These are phyloP conservation scores for Apodospora peruviana DNA, from an alignment of 495 filamentous ascomycete species.

Conservation along the genomic window DNA sequence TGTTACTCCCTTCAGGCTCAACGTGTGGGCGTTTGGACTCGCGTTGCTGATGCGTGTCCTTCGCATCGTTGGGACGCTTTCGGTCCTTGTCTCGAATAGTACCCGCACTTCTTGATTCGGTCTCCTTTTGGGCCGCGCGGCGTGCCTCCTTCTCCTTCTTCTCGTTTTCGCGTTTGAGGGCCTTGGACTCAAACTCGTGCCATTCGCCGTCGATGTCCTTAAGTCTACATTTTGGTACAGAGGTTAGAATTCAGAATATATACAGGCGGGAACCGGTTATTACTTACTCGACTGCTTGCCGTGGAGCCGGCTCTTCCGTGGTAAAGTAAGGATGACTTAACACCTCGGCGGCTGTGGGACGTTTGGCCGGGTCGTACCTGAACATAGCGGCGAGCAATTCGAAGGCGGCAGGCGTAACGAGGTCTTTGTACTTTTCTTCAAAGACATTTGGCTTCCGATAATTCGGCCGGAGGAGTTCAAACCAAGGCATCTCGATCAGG, in stretches of 20 bases:
- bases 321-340: slow-evolving; percentile 87
- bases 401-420: slow-evolving; percentile 70
- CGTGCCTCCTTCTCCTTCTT: slow-evolving; percentile 68
- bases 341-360: slow-evolving; percentile 80
- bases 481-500: slow-evolving; percentile 91
- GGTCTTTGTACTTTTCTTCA: slow-evolving; percentile 70
- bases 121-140: slow-evolving; percentile 42
- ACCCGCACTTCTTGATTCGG: slow-evolving; percentile 35
- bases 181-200: slow-evolving; percentile 99
- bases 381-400: slow-evolving; percentile 80
- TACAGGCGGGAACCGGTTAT: not conserved
- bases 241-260: not conserved
- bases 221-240: slow-evolving; percentile 47
- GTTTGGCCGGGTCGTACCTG: slow-evolving; percentile 75
- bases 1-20: slow-evolving; percentile 13
- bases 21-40: slow-evolving; percentile 41
- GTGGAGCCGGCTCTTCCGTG: slow-evolving; percentile 70
- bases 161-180: slow-evolving; percentile 84
- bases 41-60: slow-evolving; percentile 21
- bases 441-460: slow-evolving; percentile 75
- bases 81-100: slow-evolving; percentile 41
- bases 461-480: slow-evolving; percentile 75
- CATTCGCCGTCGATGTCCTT: slow-evolving; percentile 86
- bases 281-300: slow-evolving; percentile 78
- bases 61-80: slow-evolving; percentile 39